phyloP scores from a whole-genome alignment of 495 filamentous ascomycete species.

The Achaetomiella virescens region DNA sequence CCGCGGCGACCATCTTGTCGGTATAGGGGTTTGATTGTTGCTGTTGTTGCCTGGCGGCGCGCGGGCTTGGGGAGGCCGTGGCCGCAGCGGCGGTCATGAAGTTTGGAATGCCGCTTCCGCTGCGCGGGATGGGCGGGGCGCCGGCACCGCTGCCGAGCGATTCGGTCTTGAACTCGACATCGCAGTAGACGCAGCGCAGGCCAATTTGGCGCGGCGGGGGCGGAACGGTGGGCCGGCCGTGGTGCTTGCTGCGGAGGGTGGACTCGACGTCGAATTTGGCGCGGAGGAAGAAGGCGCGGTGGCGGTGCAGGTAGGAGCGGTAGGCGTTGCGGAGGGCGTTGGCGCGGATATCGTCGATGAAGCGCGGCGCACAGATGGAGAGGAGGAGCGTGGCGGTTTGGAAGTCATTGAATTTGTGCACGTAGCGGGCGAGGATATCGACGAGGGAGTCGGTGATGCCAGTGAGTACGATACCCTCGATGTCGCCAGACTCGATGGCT shows the following conservation, averaged over 20 bases:
- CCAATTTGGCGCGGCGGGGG: constrained; percentile 70
- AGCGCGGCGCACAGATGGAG: constrained; percentile 72
- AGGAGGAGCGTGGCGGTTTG: constrained; percentile 86
- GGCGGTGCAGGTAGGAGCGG: constrained; percentile 67
- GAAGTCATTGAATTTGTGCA: constrained; percentile 77
- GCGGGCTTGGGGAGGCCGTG: background rate
- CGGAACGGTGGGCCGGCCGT: constrained; percentile 57
- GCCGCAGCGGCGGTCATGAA: background rate
- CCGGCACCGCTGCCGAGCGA: background rate
- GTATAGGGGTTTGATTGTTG: constrained; percentile 35
- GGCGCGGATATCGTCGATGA: constrained; percentile 72
- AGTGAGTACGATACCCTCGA: constrained; percentile 83
- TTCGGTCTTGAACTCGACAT: constrained; percentile 36
- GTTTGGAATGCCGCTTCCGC: constrained; percentile 10
- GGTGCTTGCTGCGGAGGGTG: constrained; percentile 52
- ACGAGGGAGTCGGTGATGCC: constrained; percentile 74
- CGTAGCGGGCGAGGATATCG: constrained; percentile 80
- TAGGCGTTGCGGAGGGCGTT: constrained; percentile 77
- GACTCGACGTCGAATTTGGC: constrained; percentile 59
- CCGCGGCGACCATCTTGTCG: constrained; percentile 42
- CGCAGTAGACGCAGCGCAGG: constrained; percentile 79
- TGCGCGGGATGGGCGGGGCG: constrained; percentile 10
- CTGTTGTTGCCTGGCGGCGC: constrained; percentile 9
- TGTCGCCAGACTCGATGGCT: constrained; percentile 67
- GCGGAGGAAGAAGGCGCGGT: constrained; percentile 47